Evolutionary conservation across 108 stramenopile species (phyloP), one percentile per base, ranked within the genome.

Genomic region (Craspedostauros australis): DNA sequence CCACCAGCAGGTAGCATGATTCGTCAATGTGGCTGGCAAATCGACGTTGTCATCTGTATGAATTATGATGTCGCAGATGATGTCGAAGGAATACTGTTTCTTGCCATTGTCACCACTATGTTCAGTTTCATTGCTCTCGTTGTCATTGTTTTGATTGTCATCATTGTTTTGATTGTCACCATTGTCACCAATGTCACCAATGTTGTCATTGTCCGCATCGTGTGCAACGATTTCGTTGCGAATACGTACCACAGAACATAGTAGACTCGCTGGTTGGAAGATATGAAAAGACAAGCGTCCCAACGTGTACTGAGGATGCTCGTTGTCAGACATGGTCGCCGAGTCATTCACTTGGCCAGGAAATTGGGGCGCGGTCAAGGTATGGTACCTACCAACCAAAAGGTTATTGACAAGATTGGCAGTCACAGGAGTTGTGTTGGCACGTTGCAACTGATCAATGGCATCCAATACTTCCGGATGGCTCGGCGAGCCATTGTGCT

Each of bases 261-360:
- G 57, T 28, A 71, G 24, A 1, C 72, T 67, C 8, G 45, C 49
- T 1, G 80, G 80, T 48, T 66, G 60, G 51, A 75, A 82, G 32
- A 76, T 66, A 25, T 66, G 62, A 58, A 82, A 82, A 5, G 62
- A 60, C 50, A 82, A 59, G 0, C 70, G 57, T 24, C 80, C 76
- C 4, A 82, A 46, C 2, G 76, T 74, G 57, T 72, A 82, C 38
- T 59, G n/a, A n/a, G n/a, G n/a, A n/a, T n/a, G n/a, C n/a, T n/a
- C n/a, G n/a, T n/a, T n/a, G n/a, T n/a, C n/a, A n/a, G n/a, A n/a
- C n/a, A n/a, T n/a, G n/a, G n/a, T n/a, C n/a, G n/a, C n/a, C n/a
- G n/a, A n/a, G n/a, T n/a, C n/a, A n/a, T n/a, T n/a, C 25, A 62
- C 47, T 14, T 58, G 33, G 29, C 77, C 77, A 9, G 68, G 77